Percentiles rank a stretch among this genome's conserved stretches.
Conservation (phyloP, 1,284 basidiomycete genomes). For the Lentinula novae-zelandiae region DNA sequence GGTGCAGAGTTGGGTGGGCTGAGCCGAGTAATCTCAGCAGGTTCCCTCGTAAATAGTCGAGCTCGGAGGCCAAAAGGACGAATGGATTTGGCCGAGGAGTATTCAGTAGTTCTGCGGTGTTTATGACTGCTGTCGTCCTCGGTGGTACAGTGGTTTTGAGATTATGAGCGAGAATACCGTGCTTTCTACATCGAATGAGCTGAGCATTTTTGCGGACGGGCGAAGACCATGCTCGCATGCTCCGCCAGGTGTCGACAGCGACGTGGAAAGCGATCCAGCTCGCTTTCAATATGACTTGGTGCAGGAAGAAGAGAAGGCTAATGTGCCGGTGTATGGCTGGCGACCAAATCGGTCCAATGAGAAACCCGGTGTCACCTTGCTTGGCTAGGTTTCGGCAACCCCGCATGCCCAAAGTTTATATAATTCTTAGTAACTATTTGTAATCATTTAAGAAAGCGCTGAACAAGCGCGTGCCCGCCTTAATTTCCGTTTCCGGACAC, state of each 20-base stretch:
- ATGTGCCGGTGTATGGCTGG: not conserved
- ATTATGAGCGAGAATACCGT: constrained; percentile 33
- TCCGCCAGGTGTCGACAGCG: constrained; percentile 28
- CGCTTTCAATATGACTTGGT: not conserved
- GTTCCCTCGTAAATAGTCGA: constrained; percentile 60
- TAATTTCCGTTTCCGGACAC: too few species aligned
- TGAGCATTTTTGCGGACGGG: constrained; percentile 8
- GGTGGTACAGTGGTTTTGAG: constrained; percentile 21
- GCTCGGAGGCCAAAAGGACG: constrained; percentile 54
- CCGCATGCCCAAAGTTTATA: too few species aligned
- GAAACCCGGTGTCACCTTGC: not conserved
- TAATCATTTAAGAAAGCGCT: too few species aligned
- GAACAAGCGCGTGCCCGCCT: too few species aligned
- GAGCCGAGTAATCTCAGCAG: constrained; percentile 72
- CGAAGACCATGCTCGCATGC: constrained; percentile 14
- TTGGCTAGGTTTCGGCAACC: too few species aligned
- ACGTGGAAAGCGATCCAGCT: constrained; percentile 20
- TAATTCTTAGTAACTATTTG: too few species aligned
- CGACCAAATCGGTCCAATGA: not conserved
- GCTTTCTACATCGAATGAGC: constrained; percentile 19
- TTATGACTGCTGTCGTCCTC: constrained; percentile 16
- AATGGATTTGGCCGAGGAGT: constrained; percentile 41
- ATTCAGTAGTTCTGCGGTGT: not conserved
- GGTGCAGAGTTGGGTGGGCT: constrained; percentile 71
- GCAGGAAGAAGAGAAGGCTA: not conserved